phyloP scores from a whole-genome alignment of 2,329 filamentous ascomycete species.

The Endoconidiophora laricicola region DNA sequence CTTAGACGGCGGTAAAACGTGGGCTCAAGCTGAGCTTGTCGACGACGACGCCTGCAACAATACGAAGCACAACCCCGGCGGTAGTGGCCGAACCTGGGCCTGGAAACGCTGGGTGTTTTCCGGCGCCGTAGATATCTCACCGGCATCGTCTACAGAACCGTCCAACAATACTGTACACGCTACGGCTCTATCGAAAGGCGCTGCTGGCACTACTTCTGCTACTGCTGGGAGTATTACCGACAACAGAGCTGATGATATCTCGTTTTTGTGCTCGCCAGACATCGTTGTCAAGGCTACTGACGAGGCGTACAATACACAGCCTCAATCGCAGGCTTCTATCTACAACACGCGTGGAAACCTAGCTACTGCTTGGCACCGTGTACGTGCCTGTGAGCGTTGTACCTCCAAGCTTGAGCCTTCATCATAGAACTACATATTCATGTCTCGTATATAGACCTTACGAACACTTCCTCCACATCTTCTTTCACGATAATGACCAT shows the following conservation, averaged over 20 bases:
- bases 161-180: background rate
- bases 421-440: background rate
- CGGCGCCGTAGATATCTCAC: constrained; percentile 20
- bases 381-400: constrained; percentile 25
- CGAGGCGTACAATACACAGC: constrained; percentile 49
- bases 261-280: constrained; percentile 26
- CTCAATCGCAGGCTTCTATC: constrained; percentile 40
- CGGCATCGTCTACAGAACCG: constrained; percentile 3
- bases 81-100: constrained; percentile 29
- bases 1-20: constrained; percentile 44
- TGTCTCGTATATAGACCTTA: too few relatives aligned
- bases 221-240: background rate
- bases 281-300: constrained; percentile 51
- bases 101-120: constrained; percentile 48
- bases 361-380: constrained; percentile 49
- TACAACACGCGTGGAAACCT: constrained; percentile 50
- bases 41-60: constrained; percentile 28
- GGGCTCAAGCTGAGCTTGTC: constrained; percentile 45
- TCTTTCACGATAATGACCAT: too few relatives aligned
- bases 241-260: constrained; percentile 10
- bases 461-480: too few relatives aligned
- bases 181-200: background rate
- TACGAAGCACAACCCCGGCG: constrained; percentile 21
- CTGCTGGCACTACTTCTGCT: background rate
- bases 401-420: background rate